phyloP scores from a whole-genome alignment of 352 stramenopile genomes.

The Salisapilia sapeloensis region DNA sequence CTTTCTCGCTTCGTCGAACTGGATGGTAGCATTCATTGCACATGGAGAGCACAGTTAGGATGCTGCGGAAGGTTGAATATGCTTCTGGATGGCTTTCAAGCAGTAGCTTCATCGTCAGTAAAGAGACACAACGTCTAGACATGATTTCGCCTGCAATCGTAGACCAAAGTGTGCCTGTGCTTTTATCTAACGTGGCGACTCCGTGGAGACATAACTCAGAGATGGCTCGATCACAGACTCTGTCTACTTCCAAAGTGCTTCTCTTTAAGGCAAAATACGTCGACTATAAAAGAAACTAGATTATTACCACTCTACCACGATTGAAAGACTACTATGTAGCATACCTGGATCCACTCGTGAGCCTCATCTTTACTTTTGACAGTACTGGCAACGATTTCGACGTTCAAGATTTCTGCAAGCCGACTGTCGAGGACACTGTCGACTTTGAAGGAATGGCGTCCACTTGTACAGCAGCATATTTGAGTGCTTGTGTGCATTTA shows the following conservation, averaged over 20 bases:
- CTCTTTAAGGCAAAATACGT: no score
- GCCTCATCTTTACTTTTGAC: no score
- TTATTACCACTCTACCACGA: no score
- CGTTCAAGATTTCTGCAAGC: no score
- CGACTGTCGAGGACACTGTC: no score
- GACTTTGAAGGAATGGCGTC: no score
- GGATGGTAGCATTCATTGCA: conserved; percentile 11
- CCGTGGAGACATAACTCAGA: conserved; percentile 16
- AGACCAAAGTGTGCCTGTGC: conserved; percentile 10
- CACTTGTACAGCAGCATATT: no score
- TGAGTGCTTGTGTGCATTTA: no score
- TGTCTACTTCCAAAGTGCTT: conserved; percentile 4
- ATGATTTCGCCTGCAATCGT: conserved; percentile 33
- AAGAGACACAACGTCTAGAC: conserved; percentile 39
- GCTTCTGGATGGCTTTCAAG: conserved; percentile 3
- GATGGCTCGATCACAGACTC: conserved; percentile 10
- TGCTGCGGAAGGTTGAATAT: conserved; percentile 6
- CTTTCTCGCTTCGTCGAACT: conserved; percentile 13
- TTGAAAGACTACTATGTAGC: no score
- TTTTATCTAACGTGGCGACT: conserved; percentile 8
- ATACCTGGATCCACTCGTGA: no score
- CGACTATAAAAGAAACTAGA: no score
- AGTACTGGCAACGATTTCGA: no score
- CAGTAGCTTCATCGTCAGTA: conserved; percentile 41
- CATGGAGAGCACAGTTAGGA: conserved; percentile 4